Evolutionary conservation across 148 eudicot species (phyloP), one percentile per base, ranked within the genome.

Genomic region (Suaeda aralocaspica): DNA sequence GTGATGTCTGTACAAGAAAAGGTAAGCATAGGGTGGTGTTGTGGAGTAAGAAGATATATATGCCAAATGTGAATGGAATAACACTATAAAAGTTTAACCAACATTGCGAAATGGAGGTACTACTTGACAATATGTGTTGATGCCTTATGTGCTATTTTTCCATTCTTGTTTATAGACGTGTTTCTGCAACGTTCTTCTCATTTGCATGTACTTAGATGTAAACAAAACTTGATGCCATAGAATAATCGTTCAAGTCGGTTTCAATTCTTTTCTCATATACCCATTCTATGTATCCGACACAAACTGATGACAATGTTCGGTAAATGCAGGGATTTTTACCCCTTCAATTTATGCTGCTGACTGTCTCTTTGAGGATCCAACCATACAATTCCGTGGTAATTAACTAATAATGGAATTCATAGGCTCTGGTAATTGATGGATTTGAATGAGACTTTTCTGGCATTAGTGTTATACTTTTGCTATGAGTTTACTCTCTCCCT

Each of bases 341-440:
- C 77, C 86, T 72, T 82, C 78, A 69, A 81, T 92, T 62, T 92
- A 92, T 74, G 79, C 81, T 60, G 89, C 77, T 51, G 92, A 92
- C 64, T 92, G 98, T 78, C 76, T 81, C 56, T 92, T 90, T 68
- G 96, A 92, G 79, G 98, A 90, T 76, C 98, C 98, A 67, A 92
- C 98, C 41, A 92, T 92, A 33, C 82, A 72, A 74, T 92, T 92
- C 61, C 90, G 79, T 31, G 98, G 98, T 90, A 86, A 79, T 36
- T 3, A 36, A 36, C 41, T 36, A 8, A 36, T 78, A 66, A 31
- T 59, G 11, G 39, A 46, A 10, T 52, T 39, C 34, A 46, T 29
- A 42, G n/a, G 52, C 21, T 15, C 26, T 75, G 41, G 28, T 52
- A 62, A 34, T 55, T 29, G 18, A 58, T 57, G 64, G 50, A 24